Percentiles rank a stretch among this genome's conserved stretches.
Conservation (phyloP, 345 rosid genomes). For the Brassica juncea region DNA sequence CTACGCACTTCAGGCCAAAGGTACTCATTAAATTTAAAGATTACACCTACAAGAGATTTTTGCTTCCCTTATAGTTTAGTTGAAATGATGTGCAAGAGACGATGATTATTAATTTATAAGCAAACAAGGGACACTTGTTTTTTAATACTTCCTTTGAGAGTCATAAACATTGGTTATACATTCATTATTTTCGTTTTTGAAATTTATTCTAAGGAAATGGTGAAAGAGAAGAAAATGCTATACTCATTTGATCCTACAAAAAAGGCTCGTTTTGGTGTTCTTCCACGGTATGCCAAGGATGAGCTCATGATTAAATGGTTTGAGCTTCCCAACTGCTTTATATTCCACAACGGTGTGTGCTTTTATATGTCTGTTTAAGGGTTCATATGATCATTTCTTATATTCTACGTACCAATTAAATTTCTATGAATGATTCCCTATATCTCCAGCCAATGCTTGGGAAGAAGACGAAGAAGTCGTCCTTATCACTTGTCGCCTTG, state of each 20-base stretch:
- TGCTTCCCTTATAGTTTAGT: background rate
- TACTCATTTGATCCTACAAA: constrained; percentile 75
- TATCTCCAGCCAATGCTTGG: constrained; percentile 83
- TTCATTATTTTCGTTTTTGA: background rate
- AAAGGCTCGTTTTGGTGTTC: constrained; percentile 85
- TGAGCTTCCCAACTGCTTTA: constrained; percentile 96
- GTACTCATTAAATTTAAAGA: constrained; percentile 40
- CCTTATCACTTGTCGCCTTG: constrained; percentile 74
- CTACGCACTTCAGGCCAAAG: constrained; percentile 83
- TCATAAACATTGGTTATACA: background rate
- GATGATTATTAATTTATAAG: background rate
- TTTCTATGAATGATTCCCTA: constrained; percentile 25
- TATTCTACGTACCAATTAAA: constrained; percentile 17
- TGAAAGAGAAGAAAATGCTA: constrained; percentile 71
- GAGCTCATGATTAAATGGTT: constrained; percentile 83
- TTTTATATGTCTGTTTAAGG: constrained; percentile 11
- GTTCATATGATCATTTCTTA: background rate
- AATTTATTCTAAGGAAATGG: constrained; percentile 73
- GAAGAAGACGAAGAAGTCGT: constrained; percentile 94
- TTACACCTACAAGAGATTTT: background rate
- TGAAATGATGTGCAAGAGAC: background rate
- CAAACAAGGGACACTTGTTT: constrained; percentile 16
- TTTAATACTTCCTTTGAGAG: constrained; percentile 17
- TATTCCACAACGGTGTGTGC: constrained; percentile 80
- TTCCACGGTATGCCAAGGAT: constrained; percentile 85